Evolutionary conservation across 148 eudicot species (phyloP), one percentile per base, ranked within the genome.

Genomic region (Chenopodium berlandieri): DNA sequence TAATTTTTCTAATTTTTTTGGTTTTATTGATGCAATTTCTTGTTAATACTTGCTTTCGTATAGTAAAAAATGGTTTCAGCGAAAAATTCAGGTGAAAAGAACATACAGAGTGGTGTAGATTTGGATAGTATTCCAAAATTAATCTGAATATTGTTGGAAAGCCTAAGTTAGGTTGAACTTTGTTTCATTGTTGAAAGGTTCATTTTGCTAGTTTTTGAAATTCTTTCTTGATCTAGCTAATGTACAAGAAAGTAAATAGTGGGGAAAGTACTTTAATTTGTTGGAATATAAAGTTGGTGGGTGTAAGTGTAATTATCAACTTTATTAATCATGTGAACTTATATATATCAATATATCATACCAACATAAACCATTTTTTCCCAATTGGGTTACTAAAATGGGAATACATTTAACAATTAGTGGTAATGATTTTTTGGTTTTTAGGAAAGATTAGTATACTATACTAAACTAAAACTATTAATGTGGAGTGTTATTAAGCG

Each of bases 201-300:
- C 34, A n/a, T 84, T 16, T 31, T 62, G 63, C 23, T 40, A 32
- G 16, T 9, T 62, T 20, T 82, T 47, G 14, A 32, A 66, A 56
- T 71, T 67, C 2, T 64, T 88, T 52, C 52, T 77, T 52, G 30
- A 83, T 66, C 13, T 75, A 79, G 82, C 79, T 52, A 79, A 68
- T 66, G 32, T 50, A 17, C 77, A 72, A 78, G 63, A 48, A 56
- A 22, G 40, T 31, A 31, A 31, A 31, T 31, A 31, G 32, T 31
- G 32, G 32, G 32, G 32, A 31, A 31, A 1, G 1, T 75, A 3
- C 44, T 20, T n/a, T 9, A 17, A 48, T 30, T 14, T 27, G 3
- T 17, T 56, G 8, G n/a, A 60, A 11, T 10, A 34, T 34, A 60
- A 58, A 9, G 50, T 60, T 76, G 62, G 62, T 16, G 22, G 17